These are phyloP conservation scores for Herpetomonas tarakana DNA, from an alignment of 208 protist species.

Conservation along the genomic window DNA sequence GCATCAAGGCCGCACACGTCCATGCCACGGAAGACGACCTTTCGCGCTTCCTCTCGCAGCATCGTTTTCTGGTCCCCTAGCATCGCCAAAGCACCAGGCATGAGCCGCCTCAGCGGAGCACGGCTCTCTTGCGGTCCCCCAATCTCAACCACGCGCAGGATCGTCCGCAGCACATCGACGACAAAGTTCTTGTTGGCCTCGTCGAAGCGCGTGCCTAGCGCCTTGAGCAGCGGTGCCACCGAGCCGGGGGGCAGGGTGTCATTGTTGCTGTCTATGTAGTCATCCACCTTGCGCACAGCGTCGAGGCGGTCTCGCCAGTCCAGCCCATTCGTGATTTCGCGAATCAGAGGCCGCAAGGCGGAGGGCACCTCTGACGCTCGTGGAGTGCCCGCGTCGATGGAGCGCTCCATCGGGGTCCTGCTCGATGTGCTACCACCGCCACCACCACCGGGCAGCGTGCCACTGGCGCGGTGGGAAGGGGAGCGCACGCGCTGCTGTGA, in stretches of 20 bases:
- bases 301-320: constrained; percentile 81
- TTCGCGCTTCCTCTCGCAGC: constrained; percentile 74
- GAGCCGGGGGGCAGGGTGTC: constrained; percentile 30
- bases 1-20: constrained; percentile 59
- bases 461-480: neutral
- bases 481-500: constrained; percentile 2
- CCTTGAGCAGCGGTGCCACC: constrained; percentile 47
- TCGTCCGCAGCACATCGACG: constrained; percentile 74
- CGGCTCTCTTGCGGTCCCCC: constrained; percentile 42
- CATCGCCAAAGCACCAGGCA: constrained; percentile 63
- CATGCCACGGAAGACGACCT: constrained; percentile 50
- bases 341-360: constrained; percentile 32
- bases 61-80: constrained; percentile 78
- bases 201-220: constrained; percentile 64
- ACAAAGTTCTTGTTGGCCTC: constrained; percentile 89
- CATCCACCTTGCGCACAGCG: constrained; percentile 59
- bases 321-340: constrained; percentile 47
- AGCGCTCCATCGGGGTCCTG: constrained; percentile 2
- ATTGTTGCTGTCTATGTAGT: constrained; percentile 36
- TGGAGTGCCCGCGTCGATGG: neutral
- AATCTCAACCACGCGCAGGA: constrained; percentile 54
- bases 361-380: constrained; percentile 9
- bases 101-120: constrained; percentile 36
- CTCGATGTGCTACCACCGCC: neutral
- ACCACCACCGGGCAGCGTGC: constrained; percentile 4